phyloP scores from a whole-genome alignment of 2,329 filamentous ascomycete species.

The Colletotrichum sojae region DNA sequence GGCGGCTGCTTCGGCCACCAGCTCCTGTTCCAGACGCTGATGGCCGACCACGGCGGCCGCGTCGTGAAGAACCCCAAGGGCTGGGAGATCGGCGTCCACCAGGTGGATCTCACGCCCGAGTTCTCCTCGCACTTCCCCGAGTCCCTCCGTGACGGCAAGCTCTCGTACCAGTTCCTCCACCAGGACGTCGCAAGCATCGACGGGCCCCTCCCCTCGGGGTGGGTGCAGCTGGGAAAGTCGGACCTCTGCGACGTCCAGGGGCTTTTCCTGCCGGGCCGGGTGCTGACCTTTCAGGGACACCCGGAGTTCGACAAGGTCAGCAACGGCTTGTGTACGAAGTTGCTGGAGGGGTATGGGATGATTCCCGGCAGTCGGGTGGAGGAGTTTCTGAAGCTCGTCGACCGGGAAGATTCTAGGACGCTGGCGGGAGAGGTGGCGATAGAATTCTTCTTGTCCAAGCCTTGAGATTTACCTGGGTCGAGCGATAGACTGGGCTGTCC shows the following conservation, averaged over 20 bases:
- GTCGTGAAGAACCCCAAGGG: conserved; percentile 48
- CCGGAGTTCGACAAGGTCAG: conserved; percentile 60
- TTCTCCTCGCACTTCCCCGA: conserved; percentile 42
- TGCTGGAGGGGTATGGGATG: conserved; percentile 51
- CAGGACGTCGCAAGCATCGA: conserved; percentile 47
- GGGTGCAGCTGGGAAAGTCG: conserved; percentile 44
- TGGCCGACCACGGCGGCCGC: conserved; percentile 47
- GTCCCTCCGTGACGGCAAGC: neutral
- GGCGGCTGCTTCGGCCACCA: conserved; percentile 62
- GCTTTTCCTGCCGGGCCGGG: conserved; percentile 52
- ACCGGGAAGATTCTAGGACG: conserved; percentile 42
- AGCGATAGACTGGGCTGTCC: neutral
- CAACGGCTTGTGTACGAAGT: conserved; percentile 49
- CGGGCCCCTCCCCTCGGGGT: conserved; percentile 35
- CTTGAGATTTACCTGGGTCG: neutral
- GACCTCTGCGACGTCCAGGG: conserved; percentile 55
- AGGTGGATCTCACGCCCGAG: conserved; percentile 43
- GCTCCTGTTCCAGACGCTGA: conserved; percentile 54
- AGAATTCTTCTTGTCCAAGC: conserved; percentile 40
- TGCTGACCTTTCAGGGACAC: conserved; percentile 59
- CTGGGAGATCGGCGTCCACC: conserved; percentile 51
- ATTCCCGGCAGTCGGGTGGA: neutral
- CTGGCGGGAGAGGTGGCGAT: conserved; percentile 43
- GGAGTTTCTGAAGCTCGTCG: conserved; percentile 20
- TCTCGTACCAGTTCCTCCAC: conserved; percentile 57